These are phyloP conservation scores for Melastoma malabathricum DNA, from an alignment of 345 rosid genomes.

Conservation along the genomic window DNA sequence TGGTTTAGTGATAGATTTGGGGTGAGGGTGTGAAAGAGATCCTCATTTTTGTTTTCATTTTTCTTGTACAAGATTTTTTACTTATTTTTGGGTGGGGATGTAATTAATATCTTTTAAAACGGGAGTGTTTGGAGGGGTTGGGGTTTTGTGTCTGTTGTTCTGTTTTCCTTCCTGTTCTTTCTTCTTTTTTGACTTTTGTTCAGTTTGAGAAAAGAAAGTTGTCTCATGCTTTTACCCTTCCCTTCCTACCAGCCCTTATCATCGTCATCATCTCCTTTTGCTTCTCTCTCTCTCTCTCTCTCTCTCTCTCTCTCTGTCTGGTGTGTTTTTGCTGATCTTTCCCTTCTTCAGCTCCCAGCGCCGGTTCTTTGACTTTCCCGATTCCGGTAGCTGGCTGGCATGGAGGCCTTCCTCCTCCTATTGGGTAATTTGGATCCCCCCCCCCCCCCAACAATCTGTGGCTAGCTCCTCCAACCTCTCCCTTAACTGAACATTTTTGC, in stretches of 20 bases:
- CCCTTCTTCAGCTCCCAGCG: conserved; percentile 48
- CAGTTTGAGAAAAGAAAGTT: too few relatives aligned
- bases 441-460: not conserved
- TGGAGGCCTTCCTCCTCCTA: conserved; percentile 88
- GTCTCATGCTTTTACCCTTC: too few relatives aligned
- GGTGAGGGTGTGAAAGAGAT: too few relatives aligned
- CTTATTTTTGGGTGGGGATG: too few relatives aligned
- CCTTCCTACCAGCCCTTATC: too few relatives aligned
- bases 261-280: too few relatives aligned
- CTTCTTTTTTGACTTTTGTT: conserved; percentile 3
- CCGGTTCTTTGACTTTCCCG: conserved; percentile 46
- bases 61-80: too few relatives aligned
- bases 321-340: not conserved
- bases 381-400: conserved; percentile 84
- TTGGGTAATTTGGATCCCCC: conserved; percentile 49
- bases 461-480: conserved; percentile 5
- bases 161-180: not conserved
- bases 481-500: conserved; percentile 11
- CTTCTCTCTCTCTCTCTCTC: too few relatives aligned
- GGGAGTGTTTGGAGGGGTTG: not conserved
- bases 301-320: not conserved
- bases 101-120: not conserved
- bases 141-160: too few relatives aligned
- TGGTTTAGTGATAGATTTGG: too few relatives aligned
- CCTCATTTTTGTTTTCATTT: too few relatives aligned